Base-by-base conservation (phyloP, 2,329 filamentous ascomycete species). In the Botryotinia narcissicola region DNA sequence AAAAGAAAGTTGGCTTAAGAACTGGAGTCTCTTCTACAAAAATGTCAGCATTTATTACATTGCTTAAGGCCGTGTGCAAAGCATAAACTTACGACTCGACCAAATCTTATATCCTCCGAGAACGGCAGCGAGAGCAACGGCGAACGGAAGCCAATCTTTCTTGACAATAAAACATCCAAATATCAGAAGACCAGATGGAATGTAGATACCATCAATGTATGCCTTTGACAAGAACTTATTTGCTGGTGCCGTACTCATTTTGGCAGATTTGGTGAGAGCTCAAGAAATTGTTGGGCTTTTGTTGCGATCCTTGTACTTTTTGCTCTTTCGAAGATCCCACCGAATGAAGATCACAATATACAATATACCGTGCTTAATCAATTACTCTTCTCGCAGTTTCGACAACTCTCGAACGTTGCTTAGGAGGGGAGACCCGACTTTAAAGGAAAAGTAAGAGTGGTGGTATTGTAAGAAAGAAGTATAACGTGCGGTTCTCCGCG, bases 1-100 rank as follows among this genome's bases (percentile, higher is more conserved):
- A 94, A 88, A 97, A 98, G 69, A 88, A 87, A 78, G 91, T 90
- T 46, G 95, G 94, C 85, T 95, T 95, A 79, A 99, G 89, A 77
- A 96, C 91, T 84, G 93, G 94, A 83, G 91, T 90, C 76, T 90
- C 87, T 82, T 90, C 93, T 94, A 82, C 42, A 51, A 8, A 73
- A 32, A 16, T 32, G 66, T 78, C 67, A 79, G 74, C 42, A 40
- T 46, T 20, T 10, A n/a, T 29, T 54, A 20, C 51, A 60, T 37
- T 37, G 3, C 42, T 7, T 20, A 25, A 44, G 42, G 32, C 9
- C 10, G 18, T 29, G 14, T 32, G 22, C 46, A 32, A 44, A 62
- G 44, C 51, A 40, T 44, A 40, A 72, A 87, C 92, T 82, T 86
- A 95, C 94, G 87, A 80, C 88, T 89, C 80, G 84, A 88, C 81